Base-by-base conservation (phyloP, 2,329 filamentous ascomycete genomes). In the Bipolaris victoriae region DNA sequence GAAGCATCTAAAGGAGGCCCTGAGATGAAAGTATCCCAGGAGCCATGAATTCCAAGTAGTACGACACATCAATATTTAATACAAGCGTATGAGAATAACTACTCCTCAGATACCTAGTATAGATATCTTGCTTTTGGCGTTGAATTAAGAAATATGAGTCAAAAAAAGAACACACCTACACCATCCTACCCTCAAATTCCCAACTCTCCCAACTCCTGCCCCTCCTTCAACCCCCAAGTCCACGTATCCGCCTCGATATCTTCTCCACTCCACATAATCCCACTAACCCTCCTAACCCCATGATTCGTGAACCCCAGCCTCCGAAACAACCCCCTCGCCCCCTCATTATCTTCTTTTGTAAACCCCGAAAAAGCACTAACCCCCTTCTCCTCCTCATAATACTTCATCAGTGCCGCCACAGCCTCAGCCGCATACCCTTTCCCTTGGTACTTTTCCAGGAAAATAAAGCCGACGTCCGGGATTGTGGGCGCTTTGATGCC, bases 361-460 rank as follows among this genome's bases (percentile, higher is more conserved):
- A 65, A 49, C 1, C 57, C 62, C 7, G 57, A 49, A 43, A 65
- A 54, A 20, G 46, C 49, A 7, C n/a, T 36, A 2, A 43, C 10
- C 5, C 58, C 61, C 15, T 54, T 63, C 20, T 52, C 22, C 3
- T 58, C 52, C 1, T 13, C 15, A 29, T 48, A 59, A 20, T 52
- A 59, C 43, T 57, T 26, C 46, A 63, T 52, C 24, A 62, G 20
- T 0, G n/a, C 46, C 1, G 11, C 16, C 3, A 48, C 31, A 5
- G 60, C 63, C 39, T 69, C 66, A 0, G 52, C 57, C 15, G 66
- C 66, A 22, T 65, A 66, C 2, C 66, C 66, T 6, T 57, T 60
- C 1, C 66, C 63, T 16, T 55, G 61, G 36, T 57, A 58, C 11
- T 13, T 11, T 3, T 52, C 57, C 11, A 66, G 22, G 15, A 67